A percentile compares a stretch with the other conserved stretches of the same genome.
phyloP scores from a whole-genome alignment of 2,329 filamentous ascomycete species.

The Talaromyces piceae region DNA sequence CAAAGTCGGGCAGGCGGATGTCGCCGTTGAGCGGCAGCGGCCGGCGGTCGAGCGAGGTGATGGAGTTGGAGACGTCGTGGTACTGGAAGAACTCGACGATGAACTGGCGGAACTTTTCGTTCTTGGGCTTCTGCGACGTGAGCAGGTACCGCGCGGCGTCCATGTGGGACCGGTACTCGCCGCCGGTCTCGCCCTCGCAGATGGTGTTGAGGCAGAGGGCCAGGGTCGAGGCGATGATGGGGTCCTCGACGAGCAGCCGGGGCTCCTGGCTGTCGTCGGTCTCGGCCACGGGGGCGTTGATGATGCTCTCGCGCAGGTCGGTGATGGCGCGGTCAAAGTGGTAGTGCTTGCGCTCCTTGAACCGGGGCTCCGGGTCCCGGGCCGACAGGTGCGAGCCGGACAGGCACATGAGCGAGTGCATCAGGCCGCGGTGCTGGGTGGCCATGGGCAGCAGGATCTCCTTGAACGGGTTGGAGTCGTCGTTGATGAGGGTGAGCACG shows the following conservation, averaged over 20 bases:
- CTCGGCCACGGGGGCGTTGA: slow-evolving; percentile 18
- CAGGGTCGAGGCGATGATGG: slow-evolving; percentile 55
- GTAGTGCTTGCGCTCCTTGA: slow-evolving; percentile 48
- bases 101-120: slow-evolving; percentile 63
- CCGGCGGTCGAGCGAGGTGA: slow-evolving; percentile 49
- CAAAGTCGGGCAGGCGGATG: slow-evolving; percentile 47
- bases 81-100: slow-evolving; percentile 77
- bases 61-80: slow-evolving; percentile 56
- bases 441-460: slow-evolving; percentile 78
- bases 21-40: slow-evolving; percentile 47
- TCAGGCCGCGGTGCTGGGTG: slow-evolving; percentile 68
- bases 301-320: slow-evolving; percentile 35
- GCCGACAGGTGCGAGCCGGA: slow-evolving; percentile 67
- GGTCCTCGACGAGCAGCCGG: slow-evolving; percentile 44
- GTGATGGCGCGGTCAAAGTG: slow-evolving; percentile 43
- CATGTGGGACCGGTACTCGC: slow-evolving; percentile 74
- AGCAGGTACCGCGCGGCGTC: slow-evolving; percentile 67
- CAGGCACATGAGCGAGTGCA: slow-evolving; percentile 83
- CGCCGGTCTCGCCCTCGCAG: slow-evolving; percentile 52
- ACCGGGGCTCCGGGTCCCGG: slow-evolving; percentile 42
- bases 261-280: slow-evolving; percentile 23
- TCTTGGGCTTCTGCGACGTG: slow-evolving; percentile 52
- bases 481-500: slow-evolving; percentile 73
- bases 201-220: slow-evolving; percentile 55
- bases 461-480: slow-evolving; percentile 76